These are phyloP conservation scores for Carallia brachiata DNA, from an alignment of 345 rosid species.

Conservation along the genomic window DNA sequence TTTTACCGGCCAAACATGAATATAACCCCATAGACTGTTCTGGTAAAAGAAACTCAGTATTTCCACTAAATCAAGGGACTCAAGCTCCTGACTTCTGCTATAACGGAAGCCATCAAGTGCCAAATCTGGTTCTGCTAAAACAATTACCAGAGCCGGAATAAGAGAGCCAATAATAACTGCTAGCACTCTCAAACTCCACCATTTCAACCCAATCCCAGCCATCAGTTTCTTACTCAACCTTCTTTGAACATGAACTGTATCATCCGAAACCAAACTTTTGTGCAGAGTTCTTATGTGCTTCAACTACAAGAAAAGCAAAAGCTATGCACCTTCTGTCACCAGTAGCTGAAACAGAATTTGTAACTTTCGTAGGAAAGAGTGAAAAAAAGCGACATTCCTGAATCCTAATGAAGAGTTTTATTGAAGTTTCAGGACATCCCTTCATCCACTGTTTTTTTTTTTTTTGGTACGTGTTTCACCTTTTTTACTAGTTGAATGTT, in stretches of 20 bases:
- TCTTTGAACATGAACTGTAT: neutral
- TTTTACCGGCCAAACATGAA: conserved; percentile 45
- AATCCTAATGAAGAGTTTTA: neutral
- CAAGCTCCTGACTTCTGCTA: neutral
- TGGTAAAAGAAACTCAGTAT: conserved; percentile 20
- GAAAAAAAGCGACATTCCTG: neutral
- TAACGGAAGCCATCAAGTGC: conserved; percentile 6
- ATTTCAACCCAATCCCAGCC: conserved; percentile 11
- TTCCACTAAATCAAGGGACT: conserved; percentile 1
- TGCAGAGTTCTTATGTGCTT: neutral
- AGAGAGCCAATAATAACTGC: conserved; percentile 16
- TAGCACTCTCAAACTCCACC: conserved; percentile 12
- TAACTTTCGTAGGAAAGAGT: neutral
- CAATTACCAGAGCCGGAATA: conserved; percentile 15
- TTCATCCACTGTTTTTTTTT: neutral
- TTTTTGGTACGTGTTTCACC: no score
- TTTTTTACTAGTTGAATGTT: no score
- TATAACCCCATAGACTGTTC: conserved; percentile 32
- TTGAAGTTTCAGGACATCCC: neutral
- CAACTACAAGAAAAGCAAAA: neutral
- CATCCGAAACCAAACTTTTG: neutral
- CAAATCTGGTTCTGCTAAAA: conserved; percentile 20
- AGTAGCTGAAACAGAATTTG: neutral
- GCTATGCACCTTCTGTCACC: neutral
- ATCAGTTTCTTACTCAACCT: conserved; percentile 9